Percentiles rank a stretch among this genome's conserved stretches.
phyloP scores from a whole-genome alignment of 352 stramenopile species.

The Pythium volutum region DNA sequence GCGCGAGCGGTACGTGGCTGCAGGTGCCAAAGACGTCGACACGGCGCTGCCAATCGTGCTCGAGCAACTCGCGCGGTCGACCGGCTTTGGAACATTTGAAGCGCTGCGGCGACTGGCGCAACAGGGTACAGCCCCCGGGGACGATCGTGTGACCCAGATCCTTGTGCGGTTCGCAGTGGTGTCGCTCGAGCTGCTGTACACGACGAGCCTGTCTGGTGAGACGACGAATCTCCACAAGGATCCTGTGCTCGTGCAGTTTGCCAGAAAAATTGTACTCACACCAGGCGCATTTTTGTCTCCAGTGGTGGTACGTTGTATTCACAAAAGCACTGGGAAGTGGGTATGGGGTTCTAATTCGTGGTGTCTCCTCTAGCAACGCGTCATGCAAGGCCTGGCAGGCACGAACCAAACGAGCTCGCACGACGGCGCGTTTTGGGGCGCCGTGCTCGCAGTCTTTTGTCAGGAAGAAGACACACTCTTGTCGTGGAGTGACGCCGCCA shows the following conservation, averaged over 20 bases:
- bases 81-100: conserved; percentile 19
- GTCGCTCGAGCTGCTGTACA: conserved; percentile 1
- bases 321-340: background rate
- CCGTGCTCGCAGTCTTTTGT: conserved; percentile 2
- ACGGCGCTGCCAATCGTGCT: conserved; percentile 26
- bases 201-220: background rate
- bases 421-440: conserved; percentile 9
- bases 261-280: conserved; percentile 14
- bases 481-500: conserved; percentile 12
- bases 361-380: background rate
- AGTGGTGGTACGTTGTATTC: conserved; percentile 18
- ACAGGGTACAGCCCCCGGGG: no score
- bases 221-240: background rate
- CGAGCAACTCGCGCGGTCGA: conserved; percentile 26
- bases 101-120: conserved; percentile 12
- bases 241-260: conserved; percentile 13
- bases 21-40: conserved; percentile 6
- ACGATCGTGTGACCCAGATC: conserved; percentile 16
- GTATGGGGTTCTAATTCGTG: background rate
- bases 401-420: background rate
- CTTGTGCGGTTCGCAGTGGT: conserved; percentile 8
- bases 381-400: background rate
- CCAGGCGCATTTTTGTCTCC: conserved; percentile 12
- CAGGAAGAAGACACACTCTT: background rate
- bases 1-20: conserved; percentile 26